Percentiles rank a stretch among this genome's conserved stretches.
These are phyloP conservation scores for Brettanomyces bruxellensis DNA, from an alignment of 805 yeast genomes.

Conservation along the genomic window DNA sequence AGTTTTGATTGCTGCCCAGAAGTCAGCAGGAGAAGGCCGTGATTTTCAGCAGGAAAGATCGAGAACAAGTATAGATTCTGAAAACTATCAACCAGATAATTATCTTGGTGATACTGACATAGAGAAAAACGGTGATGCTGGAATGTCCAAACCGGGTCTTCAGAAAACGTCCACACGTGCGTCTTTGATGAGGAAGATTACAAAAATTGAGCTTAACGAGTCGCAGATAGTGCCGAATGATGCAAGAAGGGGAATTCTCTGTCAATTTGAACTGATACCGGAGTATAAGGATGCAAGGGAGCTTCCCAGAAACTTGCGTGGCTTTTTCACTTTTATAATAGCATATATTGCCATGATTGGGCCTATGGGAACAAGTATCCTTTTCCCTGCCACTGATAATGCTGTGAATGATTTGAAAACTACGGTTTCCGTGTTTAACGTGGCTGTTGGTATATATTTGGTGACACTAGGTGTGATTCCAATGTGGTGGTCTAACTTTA, in stretches of 20 bases:
- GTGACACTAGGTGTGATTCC: conserved; percentile 73
- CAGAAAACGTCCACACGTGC: not conserved
- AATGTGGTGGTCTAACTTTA: conserved; percentile 79
- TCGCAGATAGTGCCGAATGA: conserved; percentile 24
- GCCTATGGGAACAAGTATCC: conserved; percentile 83
- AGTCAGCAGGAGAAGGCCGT: no score
- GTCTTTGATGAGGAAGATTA: conserved; percentile 3
- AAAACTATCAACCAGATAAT: no score
- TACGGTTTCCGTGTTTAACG: conserved; percentile 50
- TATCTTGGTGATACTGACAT: no score
- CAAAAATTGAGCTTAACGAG: conserved; percentile 18
- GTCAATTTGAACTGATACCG: conserved; percentile 44
- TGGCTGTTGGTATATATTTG: conserved; percentile 73
- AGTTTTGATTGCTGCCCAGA: no score
- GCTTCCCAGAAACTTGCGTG: conserved; percentile 42
- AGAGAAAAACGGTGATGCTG: not conserved
- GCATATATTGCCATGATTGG: conserved; percentile 74
- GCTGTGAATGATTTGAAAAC: conserved; percentile 49
- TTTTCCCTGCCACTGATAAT: conserved; percentile 67
- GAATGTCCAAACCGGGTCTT: not conserved
- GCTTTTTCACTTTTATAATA: conserved; percentile 49
- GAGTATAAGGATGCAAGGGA: conserved; percentile 69
- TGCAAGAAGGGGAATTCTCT: conserved; percentile 52
- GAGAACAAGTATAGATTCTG: no score
- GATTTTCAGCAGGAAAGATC: no score